A percentile compares a stretch with the other conserved stretches of the same genome.
phyloP scores from a whole-genome alignment of 768 basidiomycete species.

The Lactifluus hygrophoroides region DNA sequence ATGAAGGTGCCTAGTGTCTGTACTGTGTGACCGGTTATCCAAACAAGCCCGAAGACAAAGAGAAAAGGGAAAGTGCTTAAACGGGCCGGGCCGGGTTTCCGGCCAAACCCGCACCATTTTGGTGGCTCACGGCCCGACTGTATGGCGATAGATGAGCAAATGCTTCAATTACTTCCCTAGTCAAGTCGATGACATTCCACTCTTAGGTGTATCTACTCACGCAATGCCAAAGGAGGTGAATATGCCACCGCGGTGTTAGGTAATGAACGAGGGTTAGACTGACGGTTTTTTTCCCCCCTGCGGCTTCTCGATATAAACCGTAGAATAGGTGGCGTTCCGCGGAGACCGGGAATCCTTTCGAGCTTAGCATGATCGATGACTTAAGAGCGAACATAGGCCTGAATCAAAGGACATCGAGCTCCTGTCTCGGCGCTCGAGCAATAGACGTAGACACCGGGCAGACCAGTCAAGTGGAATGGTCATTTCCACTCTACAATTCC shows the following conservation, averaged over 20 bases:
- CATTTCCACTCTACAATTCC: neutral
- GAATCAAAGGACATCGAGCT: neutral
- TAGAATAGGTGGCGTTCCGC: conserved; percentile 17
- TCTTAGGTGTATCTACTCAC: neutral
- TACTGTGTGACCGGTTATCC: neutral
- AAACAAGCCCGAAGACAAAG: neutral
- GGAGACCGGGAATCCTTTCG: conserved; percentile 3
- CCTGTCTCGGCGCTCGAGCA: conserved; percentile 1
- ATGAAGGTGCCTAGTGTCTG: neutral
- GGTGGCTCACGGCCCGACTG: neutral
- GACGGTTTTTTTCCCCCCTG: neutral
- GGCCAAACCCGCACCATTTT: neutral
- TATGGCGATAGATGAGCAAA: conserved; percentile 3
- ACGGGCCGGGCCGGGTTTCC: neutral
- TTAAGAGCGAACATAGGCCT: neutral
- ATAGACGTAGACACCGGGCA: neutral
- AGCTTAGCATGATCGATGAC: neutral
- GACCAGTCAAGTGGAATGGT: conserved; percentile 1
- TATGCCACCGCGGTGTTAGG: conserved; percentile 1
- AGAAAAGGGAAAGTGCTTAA: neutral
- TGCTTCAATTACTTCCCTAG: conserved; percentile 3
- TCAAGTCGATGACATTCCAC: conserved; percentile 6
- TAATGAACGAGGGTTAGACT: conserved; percentile 1
- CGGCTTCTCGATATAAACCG: conserved; percentile 10
- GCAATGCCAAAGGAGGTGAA: conserved; percentile 4